Evolutionary conservation across 2,329 filamentous ascomycete genomes (phyloP).

Genomic region (Ceratocystis harringtonii): DNA sequence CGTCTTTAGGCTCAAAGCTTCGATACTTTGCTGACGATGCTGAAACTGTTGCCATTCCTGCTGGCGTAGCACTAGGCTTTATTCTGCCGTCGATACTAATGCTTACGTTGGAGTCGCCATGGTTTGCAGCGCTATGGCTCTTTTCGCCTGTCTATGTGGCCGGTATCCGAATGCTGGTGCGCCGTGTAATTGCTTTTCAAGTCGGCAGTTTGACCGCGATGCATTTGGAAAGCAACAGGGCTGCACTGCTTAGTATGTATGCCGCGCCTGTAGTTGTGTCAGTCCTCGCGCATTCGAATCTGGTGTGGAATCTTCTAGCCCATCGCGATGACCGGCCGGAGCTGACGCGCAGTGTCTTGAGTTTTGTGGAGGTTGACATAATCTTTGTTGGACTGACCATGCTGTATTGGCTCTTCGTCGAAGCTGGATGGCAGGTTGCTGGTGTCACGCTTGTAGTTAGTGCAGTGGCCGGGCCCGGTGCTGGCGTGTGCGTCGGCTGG

Average conservation of each 20-base stretch:
- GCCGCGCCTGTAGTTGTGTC: conserved; percentile 32
- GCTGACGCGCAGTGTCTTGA: conserved; percentile 34
- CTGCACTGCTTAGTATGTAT: conserved; percentile 30
- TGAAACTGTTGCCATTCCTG: conserved; percentile 43
- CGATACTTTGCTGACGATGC: conserved; percentile 29
- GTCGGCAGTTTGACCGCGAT: conserved; percentile 13
- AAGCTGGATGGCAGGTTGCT: conserved; percentile 32
- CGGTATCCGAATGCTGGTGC: conserved; percentile 28
- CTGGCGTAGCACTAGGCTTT: conserved; percentile 34
- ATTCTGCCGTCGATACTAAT: conserved; percentile 33
- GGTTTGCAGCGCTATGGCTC: conserved; percentile 32
- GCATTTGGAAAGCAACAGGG: conserved; percentile 31
- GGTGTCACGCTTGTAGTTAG: conserved; percentile 23
- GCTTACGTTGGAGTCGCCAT: conserved; percentile 29
- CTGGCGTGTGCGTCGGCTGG: conserved; percentile 28
- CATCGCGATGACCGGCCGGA: conserved; percentile 32
- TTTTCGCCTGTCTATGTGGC: conserved; percentile 38
- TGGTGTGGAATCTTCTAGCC: conserved; percentile 28
- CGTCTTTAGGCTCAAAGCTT: conserved; percentile 22
- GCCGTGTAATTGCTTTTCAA: conserved; percentile 21
- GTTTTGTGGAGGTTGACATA: conserved; percentile 34
- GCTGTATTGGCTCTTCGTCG: conserved; percentile 39
- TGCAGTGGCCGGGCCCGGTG: conserved; percentile 27
- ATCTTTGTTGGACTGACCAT: conserved; percentile 33
- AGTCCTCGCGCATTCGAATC: conserved; percentile 28